phyloP scores from a whole-genome alignment of 305 asterid species.

The Fraxinus baroniana region DNA sequence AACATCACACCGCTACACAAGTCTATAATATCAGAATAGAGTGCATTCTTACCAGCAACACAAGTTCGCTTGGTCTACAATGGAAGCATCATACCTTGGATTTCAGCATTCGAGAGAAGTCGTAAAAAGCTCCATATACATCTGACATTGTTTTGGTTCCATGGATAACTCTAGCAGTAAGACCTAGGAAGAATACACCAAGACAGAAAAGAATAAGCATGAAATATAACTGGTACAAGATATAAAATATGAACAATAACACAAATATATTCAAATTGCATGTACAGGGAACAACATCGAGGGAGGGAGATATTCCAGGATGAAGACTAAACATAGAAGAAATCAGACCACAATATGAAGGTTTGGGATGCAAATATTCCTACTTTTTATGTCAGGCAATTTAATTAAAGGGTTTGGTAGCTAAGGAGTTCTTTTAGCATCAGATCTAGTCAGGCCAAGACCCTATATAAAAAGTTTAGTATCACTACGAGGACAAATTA shows the following conservation, averaged over 20 bases:
- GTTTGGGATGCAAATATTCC: not conserved
- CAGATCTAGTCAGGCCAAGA: not conserved
- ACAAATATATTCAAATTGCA: not conserved
- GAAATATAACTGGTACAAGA: too few relatives aligned
- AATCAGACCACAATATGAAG: not conserved
- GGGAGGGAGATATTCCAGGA: not conserved
- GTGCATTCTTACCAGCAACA: not conserved
- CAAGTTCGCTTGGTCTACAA: not conserved
- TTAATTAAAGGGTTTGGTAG: not conserved
- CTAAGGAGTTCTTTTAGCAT: not conserved
- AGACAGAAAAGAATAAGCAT: not conserved
- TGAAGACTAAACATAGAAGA: not conserved
- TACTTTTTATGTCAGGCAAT: not conserved
- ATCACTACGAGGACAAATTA: not conserved
- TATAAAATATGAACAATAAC: not conserved
- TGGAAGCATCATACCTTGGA: constrained; percentile 60
- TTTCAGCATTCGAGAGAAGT: constrained; percentile 75
- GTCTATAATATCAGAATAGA: not conserved
- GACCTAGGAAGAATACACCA: constrained; percentile 50
- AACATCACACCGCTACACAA: not conserved
- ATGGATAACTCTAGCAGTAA: constrained; percentile 82
- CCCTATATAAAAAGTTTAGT: not conserved
- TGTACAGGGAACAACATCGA: not conserved
- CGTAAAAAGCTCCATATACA: constrained; percentile 87
- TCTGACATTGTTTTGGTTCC: constrained; percentile 70